phyloP scores from a whole-genome alignment of 306 rosid genomes.

The Quercus ilex region DNA sequence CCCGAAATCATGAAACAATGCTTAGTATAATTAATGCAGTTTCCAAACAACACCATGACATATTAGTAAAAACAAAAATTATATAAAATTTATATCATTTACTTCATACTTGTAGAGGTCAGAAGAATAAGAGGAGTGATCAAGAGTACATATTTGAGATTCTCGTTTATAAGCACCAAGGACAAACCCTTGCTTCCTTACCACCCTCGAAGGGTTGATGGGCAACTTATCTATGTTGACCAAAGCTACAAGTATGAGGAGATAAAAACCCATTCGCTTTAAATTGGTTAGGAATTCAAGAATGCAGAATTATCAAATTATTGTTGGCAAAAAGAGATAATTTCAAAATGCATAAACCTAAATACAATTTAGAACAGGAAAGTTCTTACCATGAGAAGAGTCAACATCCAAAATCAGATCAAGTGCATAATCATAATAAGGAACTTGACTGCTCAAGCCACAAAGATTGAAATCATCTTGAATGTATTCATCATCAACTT shows the following conservation, averaged over 20 bases:
- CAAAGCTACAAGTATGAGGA: background rate
- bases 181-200: too few species aligned
- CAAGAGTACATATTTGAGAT: too few species aligned
- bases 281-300: background rate
- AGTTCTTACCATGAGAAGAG: constrained; percentile 83
- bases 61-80: too few species aligned
- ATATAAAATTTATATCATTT: too few species aligned
- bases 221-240: background rate
- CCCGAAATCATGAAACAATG: too few species aligned
- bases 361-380: background rate
- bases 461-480: constrained; percentile 96
- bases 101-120: too few species aligned
- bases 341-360: background rate
- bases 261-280: background rate
- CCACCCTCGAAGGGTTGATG: too few species aligned
- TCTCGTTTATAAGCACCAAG: too few species aligned
- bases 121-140: too few species aligned
- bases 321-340: background rate
- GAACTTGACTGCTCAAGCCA: constrained; percentile 98
- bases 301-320: background rate
- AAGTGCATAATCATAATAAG: constrained; percentile 94
- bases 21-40: too few species aligned
- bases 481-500: constrained; percentile 95
- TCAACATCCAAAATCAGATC: constrained; percentile 97
- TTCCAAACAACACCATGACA: too few species aligned